These are phyloP conservation scores for Solanum raphanifolium DNA, from an alignment of 257 asterid genomes.

Conservation along the genomic window DNA sequence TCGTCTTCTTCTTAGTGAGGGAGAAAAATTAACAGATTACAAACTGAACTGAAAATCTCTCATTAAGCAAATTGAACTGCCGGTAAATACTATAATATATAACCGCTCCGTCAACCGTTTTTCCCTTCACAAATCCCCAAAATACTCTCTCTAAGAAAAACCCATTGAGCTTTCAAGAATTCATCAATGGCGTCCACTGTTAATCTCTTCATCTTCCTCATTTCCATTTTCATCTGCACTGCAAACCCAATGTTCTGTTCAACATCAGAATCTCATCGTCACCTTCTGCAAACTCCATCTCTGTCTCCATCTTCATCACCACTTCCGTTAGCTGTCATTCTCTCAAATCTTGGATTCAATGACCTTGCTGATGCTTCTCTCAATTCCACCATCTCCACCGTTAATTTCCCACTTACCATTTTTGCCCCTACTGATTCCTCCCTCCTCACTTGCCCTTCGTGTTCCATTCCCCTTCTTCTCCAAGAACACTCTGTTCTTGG, in stretches of 20 bases:
- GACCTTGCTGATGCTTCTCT: conserved; percentile 39
- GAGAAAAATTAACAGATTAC: neutral
- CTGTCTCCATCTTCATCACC: neutral
- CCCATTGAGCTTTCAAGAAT: neutral
- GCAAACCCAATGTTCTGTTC: neutral
- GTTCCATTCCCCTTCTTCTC: conserved; percentile 57
- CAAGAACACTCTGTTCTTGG: conserved; percentile 62
- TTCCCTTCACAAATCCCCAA: neutral
- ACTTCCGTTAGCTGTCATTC: conserved; percentile 26
- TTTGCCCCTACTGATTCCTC: conserved; percentile 64
- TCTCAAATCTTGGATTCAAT: conserved; percentile 48
- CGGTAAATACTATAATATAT: neutral
- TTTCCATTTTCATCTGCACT: neutral
- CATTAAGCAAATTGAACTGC: neutral
- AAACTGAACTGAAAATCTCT: neutral
- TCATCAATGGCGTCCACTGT: conserved; percentile 8
- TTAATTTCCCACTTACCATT: conserved; percentile 45
- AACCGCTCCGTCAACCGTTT: neutral
- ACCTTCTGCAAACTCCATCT: neutral
- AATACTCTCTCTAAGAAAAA: neutral
- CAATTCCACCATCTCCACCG: conserved; percentile 23
- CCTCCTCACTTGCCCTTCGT: conserved; percentile 61
- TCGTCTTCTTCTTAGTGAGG: neutral
- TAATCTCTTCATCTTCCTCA: conserved; percentile 1
- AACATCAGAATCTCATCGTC: neutral